phyloP scores from a whole-genome alignment of 2,329 filamentous ascomycete genomes.

The Colletotrichum simmondsii region DNA sequence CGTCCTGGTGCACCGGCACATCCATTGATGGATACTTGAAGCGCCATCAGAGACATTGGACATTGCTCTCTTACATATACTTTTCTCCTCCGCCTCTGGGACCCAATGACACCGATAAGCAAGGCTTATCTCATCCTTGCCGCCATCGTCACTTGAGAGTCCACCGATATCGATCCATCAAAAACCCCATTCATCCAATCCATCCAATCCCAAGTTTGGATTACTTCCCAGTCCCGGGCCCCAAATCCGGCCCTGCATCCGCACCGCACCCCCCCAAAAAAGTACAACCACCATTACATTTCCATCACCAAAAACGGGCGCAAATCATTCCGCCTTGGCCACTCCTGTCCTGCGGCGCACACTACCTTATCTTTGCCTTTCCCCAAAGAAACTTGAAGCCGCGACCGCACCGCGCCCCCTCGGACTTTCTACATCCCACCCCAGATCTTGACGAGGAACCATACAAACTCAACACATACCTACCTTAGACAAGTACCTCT shows the following conservation, averaged over 20 bases:
- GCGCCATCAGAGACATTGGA: slow-evolving; percentile 21
- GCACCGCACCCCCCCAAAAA: background rate
- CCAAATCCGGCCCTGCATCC: slow-evolving; percentile 27
- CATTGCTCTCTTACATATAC: slow-evolving; percentile 29
- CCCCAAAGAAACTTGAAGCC: background rate
- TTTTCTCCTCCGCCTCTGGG: slow-evolving; percentile 22
- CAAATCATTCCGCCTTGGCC: slow-evolving; percentile 32
- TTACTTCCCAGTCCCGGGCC: slow-evolving; percentile 25
- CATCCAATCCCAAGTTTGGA: slow-evolving; percentile 31
- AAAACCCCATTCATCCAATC: slow-evolving; percentile 1
- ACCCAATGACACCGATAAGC: slow-evolving; percentile 68
- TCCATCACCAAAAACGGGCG: slow-evolving; percentile 35
- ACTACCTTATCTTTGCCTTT: slow-evolving; percentile 27
- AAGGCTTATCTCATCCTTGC: slow-evolving; percentile 67
- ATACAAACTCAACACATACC: background rate
- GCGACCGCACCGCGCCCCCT: slow-evolving; percentile 2
- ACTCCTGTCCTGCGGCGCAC: slow-evolving; percentile 27
- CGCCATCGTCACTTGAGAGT: slow-evolving; percentile 64
- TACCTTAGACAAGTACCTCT: no score
- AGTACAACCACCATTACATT: slow-evolving; percentile 20
- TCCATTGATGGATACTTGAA: slow-evolving; percentile 22
- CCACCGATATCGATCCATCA: slow-evolving; percentile 34
- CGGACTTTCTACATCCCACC: slow-evolving; percentile 20
- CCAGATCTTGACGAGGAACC: slow-evolving; percentile 9
- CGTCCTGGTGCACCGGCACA: background rate